These are phyloP conservation scores for Pichia sporocuriosa DNA, from an alignment of 805 yeast genomes.

Conservation along the genomic window DNA sequence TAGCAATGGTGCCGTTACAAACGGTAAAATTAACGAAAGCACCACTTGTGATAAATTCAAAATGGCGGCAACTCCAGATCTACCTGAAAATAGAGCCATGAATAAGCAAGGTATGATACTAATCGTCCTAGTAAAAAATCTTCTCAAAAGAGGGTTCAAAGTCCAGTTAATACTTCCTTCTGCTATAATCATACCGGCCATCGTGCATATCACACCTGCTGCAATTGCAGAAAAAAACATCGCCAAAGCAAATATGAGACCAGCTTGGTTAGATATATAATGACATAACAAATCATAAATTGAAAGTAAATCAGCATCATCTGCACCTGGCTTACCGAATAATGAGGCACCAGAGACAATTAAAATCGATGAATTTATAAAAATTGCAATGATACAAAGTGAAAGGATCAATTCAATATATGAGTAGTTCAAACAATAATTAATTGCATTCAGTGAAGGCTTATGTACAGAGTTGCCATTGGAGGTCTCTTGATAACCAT, in stretches of 20 bases:
- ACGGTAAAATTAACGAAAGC: conserved; percentile 74
- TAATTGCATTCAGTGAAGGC: conserved; percentile 70
- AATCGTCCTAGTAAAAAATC: conserved; percentile 69
- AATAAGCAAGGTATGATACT: conserved; percentile 77
- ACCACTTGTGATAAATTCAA: conserved; percentile 84
- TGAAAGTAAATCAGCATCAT: conserved; percentile 75
- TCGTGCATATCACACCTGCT: conserved; percentile 89
- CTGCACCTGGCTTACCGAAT: conserved; percentile 61
- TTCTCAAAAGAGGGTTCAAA: conserved; percentile 70
- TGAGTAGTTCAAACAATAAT: conserved; percentile 64
- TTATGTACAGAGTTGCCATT: conserved; percentile 35
- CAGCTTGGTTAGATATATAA: conserved; percentile 68
- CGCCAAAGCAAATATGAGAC: conserved; percentile 80
- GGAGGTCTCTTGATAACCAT: conserved; percentile 12
- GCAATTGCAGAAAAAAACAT: conserved; percentile 79
- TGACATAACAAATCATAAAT: conserved; percentile 58
- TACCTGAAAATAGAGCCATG: conserved; percentile 66
- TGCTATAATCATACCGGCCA: conserved; percentile 87
- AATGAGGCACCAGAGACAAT: conserved; percentile 78
- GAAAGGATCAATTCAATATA: conserved; percentile 65
- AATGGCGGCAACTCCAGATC: conserved; percentile 62
- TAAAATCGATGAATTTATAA: conserved; percentile 78
- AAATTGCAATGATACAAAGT: conserved; percentile 71
- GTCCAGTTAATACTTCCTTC: conserved; percentile 89
- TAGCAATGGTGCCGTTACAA: conserved; percentile 77